phyloP scores from a whole-genome alignment of 345 rosid species.

The Salix purpurea region DNA sequence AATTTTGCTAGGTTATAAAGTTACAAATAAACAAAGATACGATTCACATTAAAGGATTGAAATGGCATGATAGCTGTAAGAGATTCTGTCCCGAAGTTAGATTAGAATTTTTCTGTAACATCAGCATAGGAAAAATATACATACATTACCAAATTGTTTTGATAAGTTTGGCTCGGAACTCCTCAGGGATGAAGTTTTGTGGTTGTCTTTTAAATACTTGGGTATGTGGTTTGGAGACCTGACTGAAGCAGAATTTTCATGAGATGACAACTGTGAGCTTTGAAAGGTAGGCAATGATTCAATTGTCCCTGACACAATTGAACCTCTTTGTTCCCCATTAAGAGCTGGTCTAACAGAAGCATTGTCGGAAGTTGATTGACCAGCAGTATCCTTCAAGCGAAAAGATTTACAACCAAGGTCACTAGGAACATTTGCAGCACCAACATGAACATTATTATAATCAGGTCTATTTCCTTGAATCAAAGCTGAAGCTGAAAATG shows the following conservation, averaged over 20 bases:
- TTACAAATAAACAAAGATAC: neutral
- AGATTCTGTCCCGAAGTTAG: neutral
- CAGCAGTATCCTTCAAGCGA: slow-evolving; percentile 29
- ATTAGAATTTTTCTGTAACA: neutral
- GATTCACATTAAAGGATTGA: neutral
- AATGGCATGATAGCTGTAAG: neutral
- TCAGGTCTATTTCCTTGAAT: slow-evolving; percentile 33
- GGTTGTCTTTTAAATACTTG: slow-evolving; percentile 31
- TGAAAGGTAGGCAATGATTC: slow-evolving; percentile 61
- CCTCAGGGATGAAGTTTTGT: slow-evolving; percentile 31
- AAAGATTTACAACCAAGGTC: slow-evolving; percentile 40
- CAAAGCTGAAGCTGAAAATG: slow-evolving; percentile 29
- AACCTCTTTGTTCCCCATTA: slow-evolving; percentile 26
- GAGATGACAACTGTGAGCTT: slow-evolving; percentile 45
- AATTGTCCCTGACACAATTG: slow-evolving; percentile 36
- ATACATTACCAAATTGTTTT: slow-evolving; percentile 76
- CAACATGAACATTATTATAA: slow-evolving; percentile 21
- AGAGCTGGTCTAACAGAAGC: slow-evolving; percentile 32
- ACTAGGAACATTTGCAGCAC: slow-evolving; percentile 30
- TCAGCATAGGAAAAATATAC: slow-evolving; percentile 14
- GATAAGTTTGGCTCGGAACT: slow-evolving; percentile 55
- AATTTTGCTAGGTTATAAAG: neutral
- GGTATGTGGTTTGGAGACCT: slow-evolving; percentile 42
- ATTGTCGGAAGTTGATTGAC: slow-evolving; percentile 24
- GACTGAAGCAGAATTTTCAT: slow-evolving; percentile 45